These are phyloP conservation scores for Xylaria sp. DNA, from an alignment of 2,329 filamentous ascomycete genomes.

Conservation along the genomic window DNA sequence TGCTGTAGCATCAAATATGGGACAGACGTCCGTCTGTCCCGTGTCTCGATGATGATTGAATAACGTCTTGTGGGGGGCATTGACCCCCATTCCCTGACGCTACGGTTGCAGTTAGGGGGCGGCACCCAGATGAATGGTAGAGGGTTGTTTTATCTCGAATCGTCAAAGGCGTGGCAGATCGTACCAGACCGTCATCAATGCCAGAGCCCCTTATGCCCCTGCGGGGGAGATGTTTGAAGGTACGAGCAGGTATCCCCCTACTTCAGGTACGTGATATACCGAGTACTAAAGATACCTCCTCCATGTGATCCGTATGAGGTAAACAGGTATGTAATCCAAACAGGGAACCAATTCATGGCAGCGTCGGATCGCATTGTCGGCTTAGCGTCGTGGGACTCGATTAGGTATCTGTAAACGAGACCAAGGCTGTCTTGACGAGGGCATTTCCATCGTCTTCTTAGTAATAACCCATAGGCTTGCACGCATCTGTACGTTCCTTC, in stretches of 20 bases:
- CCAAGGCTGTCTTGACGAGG: not conserved
- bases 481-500: not conserved
- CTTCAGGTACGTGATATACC: not conserved
- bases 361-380: not conserved
- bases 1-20: not conserved
- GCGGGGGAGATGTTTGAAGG: too few species aligned
- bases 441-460: not conserved
- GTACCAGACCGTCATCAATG: not conserved
- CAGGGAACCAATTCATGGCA: not conserved
- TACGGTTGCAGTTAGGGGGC: too few species aligned
- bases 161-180: not conserved
- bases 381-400: not conserved
- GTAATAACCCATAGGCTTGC: constrained; percentile 5
- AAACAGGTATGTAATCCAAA: too few species aligned
- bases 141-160: not conserved
- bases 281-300: too few species aligned
- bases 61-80: too few species aligned
- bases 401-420: constrained; percentile 5
- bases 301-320: too few species aligned
- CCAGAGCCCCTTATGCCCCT: too few species aligned
- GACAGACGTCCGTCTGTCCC: too few species aligned
- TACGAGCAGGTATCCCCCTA: not conserved
- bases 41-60: too few species aligned
- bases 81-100: too few species aligned
- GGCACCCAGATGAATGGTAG: too few species aligned